Evolutionary conservation across 306 rosid species (phyloP).

Genomic region (Citrullus colocynthis): DNA sequence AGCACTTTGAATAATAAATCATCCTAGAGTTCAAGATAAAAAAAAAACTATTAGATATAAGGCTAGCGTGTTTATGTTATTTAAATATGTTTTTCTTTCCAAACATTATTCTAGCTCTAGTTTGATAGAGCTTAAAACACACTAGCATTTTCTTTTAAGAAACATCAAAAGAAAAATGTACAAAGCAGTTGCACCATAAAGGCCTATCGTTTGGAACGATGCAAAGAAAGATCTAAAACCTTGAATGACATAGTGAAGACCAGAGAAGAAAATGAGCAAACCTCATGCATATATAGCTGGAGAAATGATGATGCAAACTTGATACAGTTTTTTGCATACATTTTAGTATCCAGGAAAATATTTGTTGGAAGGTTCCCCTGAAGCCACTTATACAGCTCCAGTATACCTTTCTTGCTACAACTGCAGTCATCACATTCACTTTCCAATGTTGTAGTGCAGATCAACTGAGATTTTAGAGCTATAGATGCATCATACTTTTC

Average conservation of each 20-base stretch:
- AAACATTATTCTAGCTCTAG: neutral
- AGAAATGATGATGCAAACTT: slow-evolving; percentile 64
- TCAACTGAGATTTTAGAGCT: slow-evolving; percentile 18
- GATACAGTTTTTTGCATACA: slow-evolving; percentile 33
- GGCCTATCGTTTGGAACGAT: neutral
- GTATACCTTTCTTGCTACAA: slow-evolving; percentile 36
- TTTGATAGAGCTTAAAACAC: neutral
- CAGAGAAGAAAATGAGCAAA: slow-evolving; percentile 17
- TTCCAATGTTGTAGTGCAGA: neutral
- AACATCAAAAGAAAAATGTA: neutral
- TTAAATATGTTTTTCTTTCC: neutral
- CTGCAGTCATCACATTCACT: slow-evolving; percentile 23
- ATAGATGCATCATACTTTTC: slow-evolving; percentile 21
- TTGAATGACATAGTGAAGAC: neutral
- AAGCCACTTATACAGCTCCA: slow-evolving; percentile 61
- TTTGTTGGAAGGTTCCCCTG: slow-evolving; percentile 52
- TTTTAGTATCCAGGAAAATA: slow-evolving; percentile 25
- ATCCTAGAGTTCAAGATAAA: slow-evolving; percentile 44
- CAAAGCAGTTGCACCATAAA: neutral
- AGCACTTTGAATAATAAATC: slow-evolving; percentile 79
- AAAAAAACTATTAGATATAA: neutral
- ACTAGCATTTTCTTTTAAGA: neutral
- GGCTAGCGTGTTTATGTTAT: neutral
- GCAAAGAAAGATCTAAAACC: neutral
- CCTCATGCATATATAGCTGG: slow-evolving; percentile 71